Evolutionary conservation across 176 grass and related monocot genomes (phyloP), one percentile per base, ranked within the genome.

Genomic region (Pontederia paniculata): DNA sequence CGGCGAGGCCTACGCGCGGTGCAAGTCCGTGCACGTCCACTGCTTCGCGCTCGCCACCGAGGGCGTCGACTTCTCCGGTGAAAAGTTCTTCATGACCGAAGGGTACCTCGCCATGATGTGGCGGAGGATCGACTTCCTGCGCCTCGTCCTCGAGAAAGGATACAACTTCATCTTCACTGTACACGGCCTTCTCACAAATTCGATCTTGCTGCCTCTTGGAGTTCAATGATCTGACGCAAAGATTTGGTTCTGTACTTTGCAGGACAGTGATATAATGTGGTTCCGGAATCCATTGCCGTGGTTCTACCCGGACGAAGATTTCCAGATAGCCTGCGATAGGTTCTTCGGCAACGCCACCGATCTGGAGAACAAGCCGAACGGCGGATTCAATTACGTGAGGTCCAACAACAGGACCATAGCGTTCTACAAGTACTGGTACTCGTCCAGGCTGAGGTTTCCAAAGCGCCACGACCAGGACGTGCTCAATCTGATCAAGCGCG

Each of bases 401-500:
- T 68, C 80, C 60, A 81, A 80, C 37, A 25, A 70, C 4, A 28
- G 58, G 23, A 94, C 69, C 66, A 74, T 58, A 8, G 69, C 73
- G 62, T 83, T 82, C 71, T 88, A 88, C 79, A 77, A 81, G 0
- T 78, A 94, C 55, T 94, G 83, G 88, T 83, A 88, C 70, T 73
- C 57, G 4, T 78, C 88, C 12, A 44, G 88, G 61, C 48, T 47
- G 7, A 62, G 83, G 19, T 94, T 80, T 42, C 83, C 80, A 1
- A 49, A 70, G 44, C 64, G 78, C 19, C 88, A 94, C 59, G 88
- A 94, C 58, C 83, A 94, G 68, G 81, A 77, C 57, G 83, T 94
- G 9, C 88, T 94, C 80, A 23, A 74, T 53, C 0, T 60, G 12
- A 76, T 84, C 52, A 84, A 78, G 70, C 41, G 9, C 44, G 72